A percentile compares a stretch with the other conserved stretches of the same genome.
phyloP scores from a whole-genome alignment of 805 yeast species.

The Yamadazyma phyllophila region DNA sequence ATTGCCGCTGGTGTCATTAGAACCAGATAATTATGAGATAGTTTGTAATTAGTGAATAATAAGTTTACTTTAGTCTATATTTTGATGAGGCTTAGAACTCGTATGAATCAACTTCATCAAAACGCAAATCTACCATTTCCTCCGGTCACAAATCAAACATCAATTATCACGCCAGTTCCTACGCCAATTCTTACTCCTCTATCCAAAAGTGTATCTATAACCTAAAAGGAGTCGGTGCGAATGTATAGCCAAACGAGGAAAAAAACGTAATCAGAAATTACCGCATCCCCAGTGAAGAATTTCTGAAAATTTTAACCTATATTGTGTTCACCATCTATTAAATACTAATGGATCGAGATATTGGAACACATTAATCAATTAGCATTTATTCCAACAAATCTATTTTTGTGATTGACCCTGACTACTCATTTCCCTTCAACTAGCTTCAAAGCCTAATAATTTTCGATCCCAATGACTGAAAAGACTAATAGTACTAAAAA shows the following conservation, averaged over 20 bases:
- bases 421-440: background rate
- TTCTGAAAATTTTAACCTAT: constrained; percentile 5
- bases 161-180: no score
- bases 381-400: background rate
- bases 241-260: background rate
- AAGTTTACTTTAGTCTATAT: no score
- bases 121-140: no score
- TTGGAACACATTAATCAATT: background rate
- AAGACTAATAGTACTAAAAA: background rate
- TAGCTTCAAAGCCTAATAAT: background rate
- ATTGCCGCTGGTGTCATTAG: constrained; percentile 97
- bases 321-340: background rate
- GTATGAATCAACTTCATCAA: no score
- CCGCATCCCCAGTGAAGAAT: constrained; percentile 3
- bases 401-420: no score
- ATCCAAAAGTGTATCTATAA: no score
- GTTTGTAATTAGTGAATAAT: background rate
- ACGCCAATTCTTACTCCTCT: no score
- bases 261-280: background rate
- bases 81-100: no score
- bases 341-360: constrained; percentile 6
- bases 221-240: no score
- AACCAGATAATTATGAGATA: constrained; percentile 53
- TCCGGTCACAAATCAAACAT: no score
- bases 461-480: background rate